Base-by-base conservation (phyloP, 768 basidiomycete genomes). In the Solioccasus polychromus region DNA sequence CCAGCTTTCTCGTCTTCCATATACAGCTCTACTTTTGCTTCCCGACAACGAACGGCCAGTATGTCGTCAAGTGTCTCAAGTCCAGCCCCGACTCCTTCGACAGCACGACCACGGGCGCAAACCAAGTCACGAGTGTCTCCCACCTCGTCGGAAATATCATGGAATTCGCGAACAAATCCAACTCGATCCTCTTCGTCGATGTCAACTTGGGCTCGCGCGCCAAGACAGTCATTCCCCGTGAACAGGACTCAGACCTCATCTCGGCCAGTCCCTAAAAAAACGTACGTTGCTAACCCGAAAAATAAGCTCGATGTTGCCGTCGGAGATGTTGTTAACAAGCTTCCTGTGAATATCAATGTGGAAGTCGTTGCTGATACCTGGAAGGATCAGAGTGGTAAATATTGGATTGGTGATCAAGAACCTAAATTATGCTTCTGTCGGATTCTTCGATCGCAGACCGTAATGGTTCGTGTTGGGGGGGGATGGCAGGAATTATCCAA, bases 391-490 rank as follows among this genome's bases (percentile, higher is more conserved):
- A 92, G 91, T 50, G 92, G 92, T 17, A 92, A 93, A 60, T 93
- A 94, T 60, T 95, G 91, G 92, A 96, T 95, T 54, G 94, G 94
- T 12, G 85, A 91, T 53, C 82, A 90, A 54, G 90, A 94, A 41
- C 81, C 91, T 6, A 92, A 83, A 64, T 71, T 95, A 25, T 94
- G 91, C 64, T 95, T 92, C 64, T 92, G 92, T 64, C 79, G 93
- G 22, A 95, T 95, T 36, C 69, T 95, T 22, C 82, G 92, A 10
- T 92, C 88, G 2, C 88, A 92, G 57, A 92, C 88, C 0, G 92
- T 95, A 51, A 96, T 96, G 93, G 93, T 97, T 35, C 80, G 93
- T 48, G 91, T 96, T 12, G 93, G 93, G 22, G 94, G 94, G 28
- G 94, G 94, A 15, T 97, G 93, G 93, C 72, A 80, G 44, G 92